A percentile compares a stretch with the other conserved stretches of the same genome.
These are phyloP conservation scores for Phialocephala sp. DNA, from an alignment of 2,329 filamentous ascomycete genomes.

Conservation along the genomic window DNA sequence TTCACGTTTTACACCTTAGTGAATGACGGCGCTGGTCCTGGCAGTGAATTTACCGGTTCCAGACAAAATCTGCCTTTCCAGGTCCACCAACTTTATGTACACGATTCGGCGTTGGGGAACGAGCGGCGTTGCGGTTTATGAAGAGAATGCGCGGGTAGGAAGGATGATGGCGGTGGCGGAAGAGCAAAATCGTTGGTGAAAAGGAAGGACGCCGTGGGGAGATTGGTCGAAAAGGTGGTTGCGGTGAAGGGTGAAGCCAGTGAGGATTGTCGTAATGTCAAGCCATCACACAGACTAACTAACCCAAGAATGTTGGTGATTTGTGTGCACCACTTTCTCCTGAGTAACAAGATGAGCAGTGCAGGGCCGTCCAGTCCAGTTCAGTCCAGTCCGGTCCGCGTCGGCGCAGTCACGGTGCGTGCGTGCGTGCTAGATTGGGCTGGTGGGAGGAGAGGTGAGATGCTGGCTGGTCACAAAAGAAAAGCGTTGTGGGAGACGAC, in stretches of 20 bases:
- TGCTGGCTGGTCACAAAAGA: conserved; percentile 8
- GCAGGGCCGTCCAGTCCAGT: not conserved
- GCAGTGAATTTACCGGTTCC: not conserved
- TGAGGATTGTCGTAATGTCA: conserved; percentile 15
- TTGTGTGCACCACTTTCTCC: conserved; percentile 4
- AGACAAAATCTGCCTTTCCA: conserved; percentile 11
- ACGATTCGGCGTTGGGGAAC: not conserved
- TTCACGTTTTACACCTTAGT: not conserved
- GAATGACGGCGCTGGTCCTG: not conserved
- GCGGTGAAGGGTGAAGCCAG: conserved; percentile 15
- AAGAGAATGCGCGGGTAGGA: conserved; percentile 5
- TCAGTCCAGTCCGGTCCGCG: no score
- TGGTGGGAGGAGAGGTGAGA: not conserved
- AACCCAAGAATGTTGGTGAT: not conserved
- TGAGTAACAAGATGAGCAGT: not conserved
- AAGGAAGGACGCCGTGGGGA: conserved; percentile 6
- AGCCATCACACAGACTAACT: conserved; percentile 4
- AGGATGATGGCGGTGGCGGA: conserved; percentile 5
- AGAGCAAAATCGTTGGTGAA: conserved; percentile 4
- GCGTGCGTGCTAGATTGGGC: not conserved
- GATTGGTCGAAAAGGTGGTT: conserved; percentile 19
- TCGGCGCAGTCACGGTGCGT: not conserved
- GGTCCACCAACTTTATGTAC: conserved; percentile 10
- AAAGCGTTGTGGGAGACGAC: not conserved
- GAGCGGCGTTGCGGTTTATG: conserved; percentile 6